Base-by-base conservation (phyloP, 495 filamentous ascomycete genomes). In the Aspergillus campestris region DNA sequence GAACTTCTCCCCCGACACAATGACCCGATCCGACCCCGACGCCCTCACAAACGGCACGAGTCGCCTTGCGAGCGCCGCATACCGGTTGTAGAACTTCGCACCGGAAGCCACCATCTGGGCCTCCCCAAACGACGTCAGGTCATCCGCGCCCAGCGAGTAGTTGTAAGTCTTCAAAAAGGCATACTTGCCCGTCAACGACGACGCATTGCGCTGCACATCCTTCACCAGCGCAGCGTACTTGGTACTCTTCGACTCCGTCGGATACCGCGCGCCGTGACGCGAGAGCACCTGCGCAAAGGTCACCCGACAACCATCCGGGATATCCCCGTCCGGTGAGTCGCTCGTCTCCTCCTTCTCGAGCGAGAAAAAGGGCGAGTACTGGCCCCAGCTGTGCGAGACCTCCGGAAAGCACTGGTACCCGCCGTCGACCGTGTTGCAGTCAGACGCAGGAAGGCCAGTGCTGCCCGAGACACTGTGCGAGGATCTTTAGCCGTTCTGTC, bases 251-350 rank as follows among this genome's bases (percentile, higher is more conserved):
- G 63, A 61, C 3, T 58, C 48, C 0, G 87, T 92, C 8, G 89
- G 89, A 57, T 83, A 82, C 47, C 89, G 74, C 10, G 86, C 86
- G n/a, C 88, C 89, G 62, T 95, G 89, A 10, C 89, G 77, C 7
- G 84, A 85, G 43, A 95, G 73, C 11, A 89, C 61, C 52, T 90
- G 85, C 8, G 75, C 87, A 58, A 92, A 90, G 31, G 79, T 88
- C 48, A 91, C 58, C 37, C 75, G 60, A 67, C 89, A 95, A 24
- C 66, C 65, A 3, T 66, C 32, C 1, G 87, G 87, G 5, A 84
- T 53, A 0, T 66, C 18, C 1, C 18, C 18, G 18, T 24, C 59
- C 1, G 70, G 48, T 4, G 76, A 67, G 34, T 87, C 72, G 6
- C 76, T 59, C 0, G 85, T 84, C 18, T 79, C 74, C 2, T 57